Base-by-base conservation (phyloP, 2,329 filamentous ascomycete species). In the Diaporthe australafricana region DNA sequence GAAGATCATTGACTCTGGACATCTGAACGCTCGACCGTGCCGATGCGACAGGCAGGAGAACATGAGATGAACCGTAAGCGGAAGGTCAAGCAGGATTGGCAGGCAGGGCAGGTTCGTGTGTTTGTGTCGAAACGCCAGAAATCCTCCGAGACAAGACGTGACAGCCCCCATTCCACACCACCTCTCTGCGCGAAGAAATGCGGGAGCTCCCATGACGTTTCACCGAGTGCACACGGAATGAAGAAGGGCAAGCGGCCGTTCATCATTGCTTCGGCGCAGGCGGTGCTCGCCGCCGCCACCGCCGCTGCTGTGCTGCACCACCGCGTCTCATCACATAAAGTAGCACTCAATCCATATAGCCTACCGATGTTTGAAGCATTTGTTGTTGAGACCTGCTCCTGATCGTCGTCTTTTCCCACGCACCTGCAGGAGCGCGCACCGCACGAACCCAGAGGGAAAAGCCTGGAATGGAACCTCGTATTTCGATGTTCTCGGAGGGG, bases 31-130 rank as follows among this genome's bases (percentile, higher is more conserved):
- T 16, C n/a, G 53, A 17, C 32, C 22, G 60, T 50, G n/a, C 48
- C 16, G 60, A 50, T 50, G 60, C 25, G 40, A 62, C 60, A 48
- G 27, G 42, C 42, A n/a, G 20, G 20, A 35, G 42, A 22, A 68
- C 66, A 57, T 68, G 66, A 60, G 66, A 60, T 57, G 53, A 56
- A 68, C 40, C 42, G n/a, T 50, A 60, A 35, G 60, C 27, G 55
- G 32, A 30, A 65, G 32, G 14, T 53, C 30, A n/a, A n/a, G n/a
- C n/a, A n/a, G n/a, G n/a, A n/a, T 32, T 48, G 27, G 6, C 27
- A 68, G 60, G 60, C 60, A 50, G 60, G 60, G 45, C 45, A 63
- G 35, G 22, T 40, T 65, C n/a, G n/a, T 40, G 30, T 50, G 60
- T 63, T 35, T 63, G 12, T 63, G 42, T 63, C 30, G 42, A 65